Evolutionary conservation across 495 filamentous ascomycete species (phyloP), one percentile per base, ranked within the genome.

Genomic region (Eremomyces bilateralis): DNA sequence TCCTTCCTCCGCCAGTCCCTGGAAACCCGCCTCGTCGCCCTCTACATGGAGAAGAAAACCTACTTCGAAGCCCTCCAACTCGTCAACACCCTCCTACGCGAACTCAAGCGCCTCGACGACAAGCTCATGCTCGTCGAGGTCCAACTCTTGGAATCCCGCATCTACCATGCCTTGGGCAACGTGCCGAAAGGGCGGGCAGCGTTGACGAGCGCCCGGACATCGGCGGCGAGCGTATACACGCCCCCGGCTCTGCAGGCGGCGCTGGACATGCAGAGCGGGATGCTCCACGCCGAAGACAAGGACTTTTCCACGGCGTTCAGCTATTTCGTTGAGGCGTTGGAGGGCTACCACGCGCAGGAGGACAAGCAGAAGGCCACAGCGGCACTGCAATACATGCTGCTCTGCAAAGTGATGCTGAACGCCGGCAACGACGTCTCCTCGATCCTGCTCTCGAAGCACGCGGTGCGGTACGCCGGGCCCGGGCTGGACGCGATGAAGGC

Each of bases 391-490:
- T 99, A 99, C 66, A 95, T 99, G 90, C 65, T 99, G 21, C 71
- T 99, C 20, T 95, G 88, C 67, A 94, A 95, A 64, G 90, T 99
- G 61, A 95, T 99, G 88, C 64, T 94, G 42, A 99, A 99, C 60
- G 60, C 85, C 21, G 80, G 70, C 42, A 83, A 94, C 61, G 88
- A 99, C 58, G 85, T 99, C 50, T 84, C 82, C 57, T 66, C 71
- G 47, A 63, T 97, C 35, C 76, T 95, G 69, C 71, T 74, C 12
- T 83, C 78, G 30, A 97, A 97, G 64, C 81, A 91, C 53, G 88
- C 88, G 20, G 68, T 83, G 47, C 88, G 90, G 58, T 94, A 95
- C 54, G 84, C 85, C 17, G 84, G 83, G 36, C 73, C 79, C 55
- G 80, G 79, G 41, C 69, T 97, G 41, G 88, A 97, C 56, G 88